Evolutionary conservation across 306 rosid genomes (phyloP), one percentile per base, ranked within the genome.

Genomic region (Hylodesmum podocarpum): DNA sequence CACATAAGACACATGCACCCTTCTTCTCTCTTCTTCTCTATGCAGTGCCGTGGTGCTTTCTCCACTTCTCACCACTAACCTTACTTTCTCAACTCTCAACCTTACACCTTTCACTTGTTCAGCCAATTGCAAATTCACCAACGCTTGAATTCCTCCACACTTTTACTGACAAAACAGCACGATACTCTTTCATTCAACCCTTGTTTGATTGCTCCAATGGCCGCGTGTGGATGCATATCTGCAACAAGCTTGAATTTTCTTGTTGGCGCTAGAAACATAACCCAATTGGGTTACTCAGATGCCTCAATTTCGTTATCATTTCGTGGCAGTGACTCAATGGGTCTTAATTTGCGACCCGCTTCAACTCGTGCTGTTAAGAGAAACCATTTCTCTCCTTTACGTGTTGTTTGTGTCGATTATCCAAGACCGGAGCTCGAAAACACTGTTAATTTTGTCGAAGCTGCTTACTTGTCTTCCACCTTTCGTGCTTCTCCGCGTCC

Each of bases 351-450:
- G 61, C 77, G 84, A 63, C 62, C 78, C 67, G 21, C 77, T 57
- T 71, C 75, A 65, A 40, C 87, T 58, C 80, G 40, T 68, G 24
- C 76, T 55, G 4, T 68, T 55, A 78, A 66, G 57, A 84, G 82
- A 71, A 87, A 80, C 76, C 83, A 71, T 62, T 76, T 43, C 46
- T 55, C 66, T 29, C 88, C 90, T 6, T 75, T 94, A 74, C 75
- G 88, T 81, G 92, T 95, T 4, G 92, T 90, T 80, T 95, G 96
- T 40, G n/a, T 87, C 41, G 98, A 95, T 51, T 95, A 85, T 71
- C 98, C 98, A 4, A 87, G 98, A 49, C 98, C 98, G 0, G 92
- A 86, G 77, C 86, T 95, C 33, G 97, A 90, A 8, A 88, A 73
- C 41, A 89, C 97, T 25, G 91, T 70, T 12, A 95, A 95, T 86